Conservation (phyloP, 257 asterid genomes). For the Lycium barbarum region DNA sequence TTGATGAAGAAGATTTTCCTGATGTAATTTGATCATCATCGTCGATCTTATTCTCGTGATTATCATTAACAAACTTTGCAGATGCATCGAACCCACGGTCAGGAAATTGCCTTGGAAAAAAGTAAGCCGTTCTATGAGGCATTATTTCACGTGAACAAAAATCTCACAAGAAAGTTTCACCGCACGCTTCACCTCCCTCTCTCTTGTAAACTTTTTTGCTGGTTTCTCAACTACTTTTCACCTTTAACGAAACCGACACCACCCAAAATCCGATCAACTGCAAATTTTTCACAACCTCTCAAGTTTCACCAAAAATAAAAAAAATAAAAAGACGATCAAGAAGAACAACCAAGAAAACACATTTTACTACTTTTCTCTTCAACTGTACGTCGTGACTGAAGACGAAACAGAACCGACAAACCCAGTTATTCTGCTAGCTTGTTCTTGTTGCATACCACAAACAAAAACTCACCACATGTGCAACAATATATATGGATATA, state of each 20-base stretch:
- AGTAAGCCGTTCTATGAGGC: constrained; percentile 95
- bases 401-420: neutral
- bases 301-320: neutral
- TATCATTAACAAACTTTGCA: constrained; percentile 49
- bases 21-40: constrained; percentile 33
- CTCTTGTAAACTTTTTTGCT: constrained; percentile 19
- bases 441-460: neutral
- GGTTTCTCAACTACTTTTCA: constrained; percentile 20
- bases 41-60: constrained; percentile 74
- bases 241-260: constrained; percentile 23
- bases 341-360: neutral
- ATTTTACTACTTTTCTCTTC: neutral
- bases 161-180: constrained; percentile 12
- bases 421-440: constrained; percentile 13
- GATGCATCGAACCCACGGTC: constrained; percentile 53
- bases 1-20: constrained; percentile 34
- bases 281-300: neutral
- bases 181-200: constrained; percentile 16
- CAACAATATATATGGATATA: neutral
- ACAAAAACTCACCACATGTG: neutral
- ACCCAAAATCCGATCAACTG: neutral
- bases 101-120: constrained; percentile 88
- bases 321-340: neutral
- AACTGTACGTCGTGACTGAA: neutral
- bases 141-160: constrained; percentile 60